Percentiles rank a stretch among this genome's conserved stretches.
Evolutionary conservation across 2,329 filamentous ascomycete genomes (phyloP).

Genomic region (Paecilomyces dactylethromorphus): DNA sequence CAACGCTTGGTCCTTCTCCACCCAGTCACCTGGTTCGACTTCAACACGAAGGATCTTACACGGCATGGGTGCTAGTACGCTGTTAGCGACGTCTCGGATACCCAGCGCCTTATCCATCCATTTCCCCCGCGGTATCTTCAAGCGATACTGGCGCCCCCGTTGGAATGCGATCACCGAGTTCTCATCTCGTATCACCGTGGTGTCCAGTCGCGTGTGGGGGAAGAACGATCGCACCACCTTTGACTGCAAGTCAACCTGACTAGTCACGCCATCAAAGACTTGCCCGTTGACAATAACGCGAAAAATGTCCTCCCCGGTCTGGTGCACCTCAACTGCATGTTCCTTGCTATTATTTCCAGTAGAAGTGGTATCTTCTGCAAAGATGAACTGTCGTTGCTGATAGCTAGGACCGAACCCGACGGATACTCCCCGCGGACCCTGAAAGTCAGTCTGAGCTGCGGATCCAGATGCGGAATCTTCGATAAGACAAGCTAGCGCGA

Average conservation of each 20-base stretch:
- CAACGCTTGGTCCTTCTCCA: constrained; percentile 78
- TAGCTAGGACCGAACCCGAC: constrained; percentile 58
- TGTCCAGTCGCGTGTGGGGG: constrained; percentile 69
- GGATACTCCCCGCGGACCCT: constrained; percentile 20
- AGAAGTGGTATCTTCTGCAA: constrained; percentile 43
- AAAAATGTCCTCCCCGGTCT: constrained; percentile 44
- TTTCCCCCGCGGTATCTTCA: constrained; percentile 53
- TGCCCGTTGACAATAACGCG: constrained; percentile 41
- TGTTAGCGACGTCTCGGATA: constrained; percentile 70
- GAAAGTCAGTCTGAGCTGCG: constrained; percentile 17
- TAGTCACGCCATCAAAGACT: constrained; percentile 40
- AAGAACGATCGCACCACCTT: constrained; percentile 67
- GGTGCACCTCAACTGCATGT: constrained; percentile 45
- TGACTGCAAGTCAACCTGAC: constrained; percentile 38
- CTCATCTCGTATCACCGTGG: constrained; percentile 60
- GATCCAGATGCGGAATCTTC: constrained; percentile 32
- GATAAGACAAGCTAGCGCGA: constrained; percentile 67
- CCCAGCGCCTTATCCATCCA: constrained; percentile 89
- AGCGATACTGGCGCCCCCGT: constrained; percentile 51
- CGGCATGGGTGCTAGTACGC: constrained; percentile 89
- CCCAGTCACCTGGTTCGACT: constrained; percentile 71
- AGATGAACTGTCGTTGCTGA: constrained; percentile 57
- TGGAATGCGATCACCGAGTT: constrained; percentile 68
- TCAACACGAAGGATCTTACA: constrained; percentile 93
- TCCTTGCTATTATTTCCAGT: constrained; percentile 33